Conservation (phyloP, 225 moss, liverwort and hornwort species). For the Pseudoscleropodium purum region DNA sequence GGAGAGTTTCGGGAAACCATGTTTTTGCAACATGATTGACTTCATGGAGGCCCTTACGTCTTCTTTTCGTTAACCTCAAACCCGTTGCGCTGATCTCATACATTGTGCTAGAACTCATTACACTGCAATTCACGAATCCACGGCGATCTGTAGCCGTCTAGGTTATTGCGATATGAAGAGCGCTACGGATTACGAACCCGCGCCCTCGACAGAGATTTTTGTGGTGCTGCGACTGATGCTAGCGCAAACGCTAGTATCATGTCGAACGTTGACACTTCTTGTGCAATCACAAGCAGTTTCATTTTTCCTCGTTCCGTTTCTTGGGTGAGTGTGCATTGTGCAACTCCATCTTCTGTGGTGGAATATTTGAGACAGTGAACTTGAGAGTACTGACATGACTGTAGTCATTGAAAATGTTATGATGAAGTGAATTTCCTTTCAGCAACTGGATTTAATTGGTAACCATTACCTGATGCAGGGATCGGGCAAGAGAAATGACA, state of each 20-base stretch:
- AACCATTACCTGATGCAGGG: background rate
- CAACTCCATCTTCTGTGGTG: background rate
- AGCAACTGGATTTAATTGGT: background rate
- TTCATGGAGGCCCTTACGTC: too few species aligned
- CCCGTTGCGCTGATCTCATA: background rate
- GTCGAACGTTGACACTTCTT: background rate
- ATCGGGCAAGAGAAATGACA: background rate
- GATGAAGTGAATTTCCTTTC: background rate
- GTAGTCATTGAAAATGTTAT: background rate
- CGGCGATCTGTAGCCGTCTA: too few species aligned
- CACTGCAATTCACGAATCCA: background rate
- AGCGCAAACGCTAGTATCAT: too few species aligned
- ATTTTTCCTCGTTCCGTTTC: accelerated
- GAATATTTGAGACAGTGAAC: background rate
- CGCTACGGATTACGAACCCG: too few species aligned
- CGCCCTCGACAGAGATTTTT: background rate
- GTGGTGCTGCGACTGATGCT: background rate
- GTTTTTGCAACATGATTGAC: too few species aligned
- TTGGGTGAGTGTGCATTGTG: background rate
- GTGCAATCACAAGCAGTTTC: too few species aligned
- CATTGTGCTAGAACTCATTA: background rate
- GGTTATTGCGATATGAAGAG: too few species aligned
- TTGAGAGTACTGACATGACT: background rate
- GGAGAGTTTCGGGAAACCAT: too few species aligned
- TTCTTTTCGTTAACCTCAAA: too few species aligned